Evolutionary conservation across 2,329 filamentous ascomycete species (phyloP), one percentile per base, ranked within the genome.

Genomic region (Colletotrichum falcatum): DNA sequence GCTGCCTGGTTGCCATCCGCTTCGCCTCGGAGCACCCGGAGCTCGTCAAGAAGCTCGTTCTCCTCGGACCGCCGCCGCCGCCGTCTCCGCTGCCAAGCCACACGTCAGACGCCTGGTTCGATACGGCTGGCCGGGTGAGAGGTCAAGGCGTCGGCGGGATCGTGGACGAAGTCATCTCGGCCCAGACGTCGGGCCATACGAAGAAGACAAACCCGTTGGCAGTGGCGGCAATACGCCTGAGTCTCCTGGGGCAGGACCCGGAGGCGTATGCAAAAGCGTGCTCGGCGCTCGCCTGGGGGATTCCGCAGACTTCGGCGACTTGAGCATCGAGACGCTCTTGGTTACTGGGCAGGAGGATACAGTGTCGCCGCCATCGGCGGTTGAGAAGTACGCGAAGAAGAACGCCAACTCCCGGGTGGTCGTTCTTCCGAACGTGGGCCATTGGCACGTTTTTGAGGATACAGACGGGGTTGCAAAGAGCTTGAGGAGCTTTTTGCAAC

Each of bases 201-300:
- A 80, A 82, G 70, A 64, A 71, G 0, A 73, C 74, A 0, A 83
- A 83, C n/a, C 79, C 80, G 0, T 65, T 87, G 1, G 82, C 81
- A 1, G 68, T 82, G 12, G 75, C 81, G 2, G 83, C 85, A 0
- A 77, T 84, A 11, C 75, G 82, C 7, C 73, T 84, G 33, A 84
- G 81, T 6, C 76, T 89, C 2, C 75, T 87, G 0, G 76, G 79
- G 0, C 85, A 87, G 71, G 83, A 87, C 72, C 79, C 84, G 0
- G 86, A 89, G 71, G 84, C 84, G 1, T 89, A 88, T 74, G 87
- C 87, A 1, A 89, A 89, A 71, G 86, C 81, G 0, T 86, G 84
- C 51, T 78, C 78, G 35, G 86, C 86, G 3, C 78, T 88, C 37
- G 86, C 83, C 4, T 77, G 77, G 5, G 1, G 72, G 26, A 65